Evolutionary conservation across 805 yeast species (phyloP), one percentile per base, ranked within the genome.

Genomic region (Pichia manshurica): DNA sequence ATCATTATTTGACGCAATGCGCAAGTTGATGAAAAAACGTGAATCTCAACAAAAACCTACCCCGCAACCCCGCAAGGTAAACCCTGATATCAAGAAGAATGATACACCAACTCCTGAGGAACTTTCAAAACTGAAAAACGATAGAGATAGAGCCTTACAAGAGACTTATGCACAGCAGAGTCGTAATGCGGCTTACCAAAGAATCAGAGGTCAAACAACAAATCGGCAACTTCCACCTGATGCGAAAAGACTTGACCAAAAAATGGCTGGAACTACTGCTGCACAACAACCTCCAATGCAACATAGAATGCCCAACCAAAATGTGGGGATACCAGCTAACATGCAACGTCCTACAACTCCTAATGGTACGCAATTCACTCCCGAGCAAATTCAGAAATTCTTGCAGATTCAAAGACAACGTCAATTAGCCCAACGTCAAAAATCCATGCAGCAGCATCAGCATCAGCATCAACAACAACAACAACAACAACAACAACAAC

Each of bases 1-100:
- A 0, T 85, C 96, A 46, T 85, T 93, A 87, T 87, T 93, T 70
- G 99, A 93, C 62, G 96, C 96, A 1, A 83, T 93, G 69, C 74
- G 96, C 49, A 89, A 89, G 66, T 73, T 84, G 55, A 87, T 90
- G 83, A 80, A 87, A 56, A 90, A 90, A 62, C 74, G 98, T 39
- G 99, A 93, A 63, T 79, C 74, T 56, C 78, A 81, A 4, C 82
- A 84, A 17, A 75, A 77, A 53, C 86, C 85, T 17, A 74, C 73
- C 44, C 71, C 71, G 7, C 68, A 62, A 39, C 56, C 67, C 4
- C 58, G 67, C 28, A 62, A 69, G 51, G 44, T 46, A 9, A 56
- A 53, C n/a, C 46, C 40, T 23, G 67, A 62, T 21, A 56, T 56
- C 4, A 62, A 57, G 43, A 50, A 60, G 39, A 61, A 68, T 48